Base-by-base conservation (phyloP, 108 stramenopile genomes). In the Nitzschia palea region DNA sequence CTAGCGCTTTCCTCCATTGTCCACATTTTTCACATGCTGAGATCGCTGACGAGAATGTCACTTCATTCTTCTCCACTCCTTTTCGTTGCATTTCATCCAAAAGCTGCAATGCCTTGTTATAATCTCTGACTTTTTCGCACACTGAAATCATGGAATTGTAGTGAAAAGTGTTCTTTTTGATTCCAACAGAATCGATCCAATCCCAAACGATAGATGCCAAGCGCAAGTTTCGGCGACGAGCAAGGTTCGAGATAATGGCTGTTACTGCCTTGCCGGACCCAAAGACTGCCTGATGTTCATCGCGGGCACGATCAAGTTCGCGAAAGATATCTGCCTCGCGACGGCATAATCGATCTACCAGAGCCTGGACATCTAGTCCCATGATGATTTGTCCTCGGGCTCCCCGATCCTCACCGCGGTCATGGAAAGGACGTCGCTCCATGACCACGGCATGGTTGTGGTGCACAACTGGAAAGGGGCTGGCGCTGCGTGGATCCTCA, bases 11-110 rank as follows among this genome's bases (percentile, higher is more conserved):
- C 50, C 86, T 76, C 87, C 88, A 91, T 47, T 94, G 82, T 45
- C 89, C 93, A 48, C 79, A 80, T 77, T 94, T 91, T 80, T 91
- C 89, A 48, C 89, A 94, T 17, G 89, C 89, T 35, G 89, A 84
- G 42, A 94, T 94, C 17, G 93, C 89, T 44, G 78, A 82, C 3
- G 87, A 85, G 63, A 83, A 81, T 2, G 92, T 94, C 37, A 94
- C 86, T 75, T 90, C 92, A 75, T 94, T 94, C 80, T 89, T 90
- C 26, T 65, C 55, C 25, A 94, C 73, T 27, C 76, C 57, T 69
- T 87, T 76, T 29, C 74, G 68, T 55, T 83, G 80, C 89, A 94
- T 94, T 80, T 94, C 86, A 18, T 81, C 65, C 62, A 94, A 40
- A 17, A 94, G 62, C 28, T 76, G 71, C 70, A 94, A 57, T 0